Conservation (phyloP, 2,329 filamentous ascomycete genomes). For the Grosmannia serpens region DNA sequence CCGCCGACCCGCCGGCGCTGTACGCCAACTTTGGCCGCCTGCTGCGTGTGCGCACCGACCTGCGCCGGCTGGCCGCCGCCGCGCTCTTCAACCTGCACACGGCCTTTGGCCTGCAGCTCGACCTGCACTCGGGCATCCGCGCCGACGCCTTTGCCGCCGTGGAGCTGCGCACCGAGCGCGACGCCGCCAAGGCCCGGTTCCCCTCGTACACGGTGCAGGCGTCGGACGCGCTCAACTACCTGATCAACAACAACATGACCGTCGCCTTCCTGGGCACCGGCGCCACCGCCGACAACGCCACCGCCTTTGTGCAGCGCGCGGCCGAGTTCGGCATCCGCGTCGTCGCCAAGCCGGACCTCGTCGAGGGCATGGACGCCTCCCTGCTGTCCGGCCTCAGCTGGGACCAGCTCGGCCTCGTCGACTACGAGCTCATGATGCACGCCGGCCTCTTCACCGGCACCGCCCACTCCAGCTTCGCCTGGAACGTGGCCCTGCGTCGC, state of each 20-base stretch:
- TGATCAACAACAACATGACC: conserved; percentile 16
- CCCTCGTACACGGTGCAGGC: conserved; percentile 21
- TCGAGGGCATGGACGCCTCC: conserved; percentile 23
- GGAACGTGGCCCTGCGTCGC: conserved; percentile 33
- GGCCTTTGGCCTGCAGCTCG: conserved; percentile 15
- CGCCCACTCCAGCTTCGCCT: conserved; percentile 32
- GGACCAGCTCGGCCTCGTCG: conserved; percentile 38
- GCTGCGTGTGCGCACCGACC: conserved; percentile 23
- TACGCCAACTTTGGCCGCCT: conserved; percentile 26
- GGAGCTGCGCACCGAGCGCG: conserved; percentile 24
- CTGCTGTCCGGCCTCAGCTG: conserved; percentile 26
- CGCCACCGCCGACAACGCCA: conserved; percentile 22
- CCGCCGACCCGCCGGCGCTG: conserved; percentile 17
- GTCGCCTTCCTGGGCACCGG: conserved; percentile 33
- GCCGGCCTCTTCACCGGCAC: conserved; percentile 31
- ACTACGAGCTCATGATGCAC: conserved; percentile 36
- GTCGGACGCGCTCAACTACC: conserved; percentile 19
- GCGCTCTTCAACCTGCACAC: conserved; percentile 22
- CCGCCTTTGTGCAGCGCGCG: conserved; percentile 24
- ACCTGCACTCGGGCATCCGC: conserved; percentile 15
- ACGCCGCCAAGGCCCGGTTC: conserved; percentile 15
- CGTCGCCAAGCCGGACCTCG: conserved; percentile 29
- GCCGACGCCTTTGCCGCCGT: conserved; percentile 18
- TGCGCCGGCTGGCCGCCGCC: conserved; percentile 21
- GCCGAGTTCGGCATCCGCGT: conserved; percentile 25